Evolutionary conservation across 2,329 filamentous ascomycete genomes (phyloP), one percentile per base, ranked within the genome.

Genomic region (Ophiostoma triangulosporum): DNA sequence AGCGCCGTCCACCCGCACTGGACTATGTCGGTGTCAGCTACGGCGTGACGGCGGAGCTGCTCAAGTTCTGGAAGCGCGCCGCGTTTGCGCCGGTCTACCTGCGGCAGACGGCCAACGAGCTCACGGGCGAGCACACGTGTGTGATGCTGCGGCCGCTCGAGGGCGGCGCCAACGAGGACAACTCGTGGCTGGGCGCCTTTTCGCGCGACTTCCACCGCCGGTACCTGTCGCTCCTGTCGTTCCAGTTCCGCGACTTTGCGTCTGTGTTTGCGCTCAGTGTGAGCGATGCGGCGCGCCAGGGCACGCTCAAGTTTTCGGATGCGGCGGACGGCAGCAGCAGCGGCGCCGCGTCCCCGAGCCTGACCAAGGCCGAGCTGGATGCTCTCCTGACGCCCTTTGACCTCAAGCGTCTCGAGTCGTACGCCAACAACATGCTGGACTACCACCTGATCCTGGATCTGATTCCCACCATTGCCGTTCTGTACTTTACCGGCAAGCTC

Each of bases 1-100:
- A 98, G 69, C 81, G 87, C 59, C 83, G 81, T 54, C 84, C 93
- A 0, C 83, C 87, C 45, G 72, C 72, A 6, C 80, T 98, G 6
- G 93, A 98, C 69, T 98, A 97, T 64, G 69, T 98, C 15, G 93
- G 94, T 64, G 94, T 98, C 50, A 95, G 88, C 63, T 98, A 95
- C 65, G 94, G 93, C 52, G 74, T 98, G 54, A 98, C 93, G 0
- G 76, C 83, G 36, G 76, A 80, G 14, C 80, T 98, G 14, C 93
- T 95, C 71, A 94, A 88, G 64, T 98, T 98, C 74, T 98, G 93
- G 93, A 95, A 96, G 70, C 84, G 86, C 33, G 80, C 85, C 15
- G 75, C 75, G 1, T 98, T 96, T 66, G 80, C 83, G 2, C 93
- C 93, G 0, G 88, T 98, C 0, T 98, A 98, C 63, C 77, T 98